Percentiles rank a stretch among this genome's conserved stretches.
Conservation (phyloP, 106 monocot genomes). For the Platanthera zijinensis region DNA sequence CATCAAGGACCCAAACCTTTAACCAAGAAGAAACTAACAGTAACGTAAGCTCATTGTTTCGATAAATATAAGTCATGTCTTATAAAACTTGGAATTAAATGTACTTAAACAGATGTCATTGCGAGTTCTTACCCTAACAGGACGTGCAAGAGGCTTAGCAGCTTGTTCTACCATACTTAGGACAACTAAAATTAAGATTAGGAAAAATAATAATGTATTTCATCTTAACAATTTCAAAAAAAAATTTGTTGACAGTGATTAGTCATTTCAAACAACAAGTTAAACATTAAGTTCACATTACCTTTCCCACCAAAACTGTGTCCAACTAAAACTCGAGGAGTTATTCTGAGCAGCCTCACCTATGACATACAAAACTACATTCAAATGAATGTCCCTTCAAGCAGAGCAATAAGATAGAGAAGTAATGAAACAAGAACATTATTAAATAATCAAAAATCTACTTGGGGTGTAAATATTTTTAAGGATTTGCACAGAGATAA, state of each 20-base stretch:
- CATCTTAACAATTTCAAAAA: neutral
- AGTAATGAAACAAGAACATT: neutral
- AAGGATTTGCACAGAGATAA: neutral
- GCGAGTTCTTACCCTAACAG: conserved; percentile 53
- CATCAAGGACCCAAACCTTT: conserved; percentile 97
- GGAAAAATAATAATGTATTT: neutral
- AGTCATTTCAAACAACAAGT: neutral
- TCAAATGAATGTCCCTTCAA: neutral
- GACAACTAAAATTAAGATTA: conserved; percentile 38
- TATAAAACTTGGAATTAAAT: neutral
- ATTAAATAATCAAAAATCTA: neutral
- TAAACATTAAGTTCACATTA: conserved; percentile 15
- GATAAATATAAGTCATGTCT: neutral
- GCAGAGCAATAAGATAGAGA: neutral
- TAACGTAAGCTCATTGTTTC: neutral
- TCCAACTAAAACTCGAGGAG: conserved; percentile 89
- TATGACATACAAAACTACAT: conserved; percentile 20
- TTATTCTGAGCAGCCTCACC: conserved; percentile 75
- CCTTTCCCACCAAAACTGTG: conserved; percentile 99
- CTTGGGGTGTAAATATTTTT: neutral
- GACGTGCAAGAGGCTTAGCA: conserved; percentile 97
- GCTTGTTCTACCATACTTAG: conserved; percentile 99
- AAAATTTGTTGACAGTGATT: neutral
- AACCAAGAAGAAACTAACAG: conserved; percentile 4
- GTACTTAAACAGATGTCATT: neutral